Conservation (phyloP, 805 yeast genomes). For the Yamadazyma phyllophila region DNA sequence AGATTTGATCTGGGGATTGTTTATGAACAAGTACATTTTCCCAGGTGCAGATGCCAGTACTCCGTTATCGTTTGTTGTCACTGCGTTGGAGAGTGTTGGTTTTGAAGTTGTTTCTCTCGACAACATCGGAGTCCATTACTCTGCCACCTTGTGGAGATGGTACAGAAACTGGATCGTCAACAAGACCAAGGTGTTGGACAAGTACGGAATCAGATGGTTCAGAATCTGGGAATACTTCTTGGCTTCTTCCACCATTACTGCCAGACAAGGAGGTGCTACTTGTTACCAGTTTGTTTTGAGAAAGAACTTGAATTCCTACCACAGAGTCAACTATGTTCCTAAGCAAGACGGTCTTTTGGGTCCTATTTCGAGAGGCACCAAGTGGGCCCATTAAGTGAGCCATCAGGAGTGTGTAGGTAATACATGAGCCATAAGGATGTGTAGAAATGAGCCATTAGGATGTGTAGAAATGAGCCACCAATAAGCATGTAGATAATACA, state of each 20-base stretch:
- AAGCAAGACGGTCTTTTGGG: constrained; percentile 68
- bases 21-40: constrained; percentile 94
- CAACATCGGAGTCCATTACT: constrained; percentile 90
- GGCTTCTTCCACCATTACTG: constrained; percentile 75
- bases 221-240: constrained; percentile 92
- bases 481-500: too few species aligned
- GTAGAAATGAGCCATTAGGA: too few species aligned
- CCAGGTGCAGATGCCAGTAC: constrained; percentile 98
- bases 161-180: constrained; percentile 90
- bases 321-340: constrained; percentile 79
- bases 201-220: constrained; percentile 87
- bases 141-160: constrained; percentile 92
- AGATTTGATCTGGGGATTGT: constrained; percentile 90
- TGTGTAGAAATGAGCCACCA: too few species aligned
- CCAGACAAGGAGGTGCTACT: constrained; percentile 92
- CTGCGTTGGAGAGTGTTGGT: constrained; percentile 76
- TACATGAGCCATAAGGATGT: too few species aligned
- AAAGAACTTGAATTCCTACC: constrained; percentile 82
- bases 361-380: constrained; percentile 52
- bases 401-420: background rate
- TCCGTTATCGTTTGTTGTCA: constrained; percentile 79
- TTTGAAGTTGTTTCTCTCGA: constrained; percentile 82
- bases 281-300: constrained; percentile 89
- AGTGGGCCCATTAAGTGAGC: constrained; percentile 50
- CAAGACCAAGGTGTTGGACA: constrained; percentile 69